Percentiles rank a stretch among this genome's conserved stretches.
These are phyloP conservation scores for Malus sieversii DNA, from an alignment of 306 rosid genomes.

Conservation along the genomic window DNA sequence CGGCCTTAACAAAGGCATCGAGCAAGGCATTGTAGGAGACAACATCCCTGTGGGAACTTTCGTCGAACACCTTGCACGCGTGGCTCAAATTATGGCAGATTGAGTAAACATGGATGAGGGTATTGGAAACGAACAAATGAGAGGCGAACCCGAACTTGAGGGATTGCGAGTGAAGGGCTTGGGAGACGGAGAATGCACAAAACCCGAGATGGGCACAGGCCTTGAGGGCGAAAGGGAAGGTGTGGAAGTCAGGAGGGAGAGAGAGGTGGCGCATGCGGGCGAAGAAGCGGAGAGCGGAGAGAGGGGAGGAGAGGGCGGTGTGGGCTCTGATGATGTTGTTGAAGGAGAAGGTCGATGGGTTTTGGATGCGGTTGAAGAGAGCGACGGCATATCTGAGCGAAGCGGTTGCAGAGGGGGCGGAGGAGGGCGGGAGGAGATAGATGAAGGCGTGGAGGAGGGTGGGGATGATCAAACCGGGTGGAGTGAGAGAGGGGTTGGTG, in stretches of 20 bases:
- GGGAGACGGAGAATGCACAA: constrained; percentile 19
- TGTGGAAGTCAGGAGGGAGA: constrained; percentile 59
- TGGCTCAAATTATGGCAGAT: constrained; percentile 9
- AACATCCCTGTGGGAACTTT: constrained; percentile 26
- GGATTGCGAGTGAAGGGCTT: constrained; percentile 48
- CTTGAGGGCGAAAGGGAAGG: constrained; percentile 60
- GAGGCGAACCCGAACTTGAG: constrained; percentile 39
- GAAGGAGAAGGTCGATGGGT: constrained; percentile 56
- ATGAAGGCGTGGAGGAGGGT: constrained; percentile 37
- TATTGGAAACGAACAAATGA: constrained; percentile 38
- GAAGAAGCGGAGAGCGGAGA: constrained; percentile 41
- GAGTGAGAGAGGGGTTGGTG: constrained; percentile 17
- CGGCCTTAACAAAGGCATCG: constrained; percentile 41
- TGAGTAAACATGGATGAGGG: constrained; percentile 45
- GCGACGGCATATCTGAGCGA: constrained; percentile 36
- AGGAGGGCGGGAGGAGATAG: constrained; percentile 12
- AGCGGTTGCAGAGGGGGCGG: background rate
- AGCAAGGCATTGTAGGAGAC: constrained; percentile 59
- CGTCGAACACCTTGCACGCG: constrained; percentile 38
- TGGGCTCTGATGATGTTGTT: constrained; percentile 65
- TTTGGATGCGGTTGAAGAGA: constrained; percentile 43
- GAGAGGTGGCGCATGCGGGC: constrained; percentile 42
- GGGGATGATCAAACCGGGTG: constrained; percentile 15
- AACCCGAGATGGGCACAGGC: constrained; percentile 34
- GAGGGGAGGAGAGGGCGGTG: constrained; percentile 47